Evolutionary conservation across 345 rosid genomes (phyloP), one percentile per base, ranked within the genome.

Genomic region (Erysimum cheiranthoides): DNA sequence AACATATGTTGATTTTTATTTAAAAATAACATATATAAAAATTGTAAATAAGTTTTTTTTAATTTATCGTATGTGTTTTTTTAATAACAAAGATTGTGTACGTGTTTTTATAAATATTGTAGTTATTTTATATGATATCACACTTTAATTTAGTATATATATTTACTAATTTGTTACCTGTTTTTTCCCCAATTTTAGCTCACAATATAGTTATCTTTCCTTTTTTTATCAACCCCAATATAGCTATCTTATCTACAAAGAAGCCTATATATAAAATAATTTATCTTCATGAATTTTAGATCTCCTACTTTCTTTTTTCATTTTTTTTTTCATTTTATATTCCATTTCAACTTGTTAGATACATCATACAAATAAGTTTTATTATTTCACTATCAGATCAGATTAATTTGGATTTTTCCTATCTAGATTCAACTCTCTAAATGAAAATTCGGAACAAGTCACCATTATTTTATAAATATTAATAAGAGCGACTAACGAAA

Each of bases 381-480:
- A 9, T 68, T 51, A 17, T 43, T 45, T 46, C 30, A 14, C 31
- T 10, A 54, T 35, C 50, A 11, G 7, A 35, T 16, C 13, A 46
- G 13, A 66, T 17, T 8, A 34, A 36, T 10, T 8, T 59, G 31
- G 50, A 13, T 35, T 18, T 64, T 73, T 65, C 49, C 5, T 76
- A 68, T 68, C 32, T 32, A 42, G 5, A 74, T 40, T 32, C 11
- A 68, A 61, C 12, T 51, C 61, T 31, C 12, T 50, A 51, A 51
- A 51, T 61, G 39, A 61, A 73, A 61, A 51, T 40, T 76, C 4
- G 10, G 73, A 68, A 74, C 21, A 18, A 68, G 42, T 51, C 62
- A 75, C 63, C 60, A 60, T 5, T 68, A 30, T 31, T 68, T 68
- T 13, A 8, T 27, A 75, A 50, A 38, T 3, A 17, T 8, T 31